Evolutionary conservation across 2,329 filamentous ascomycete genomes (phyloP).

Genomic region (Nemania sp.): DNA sequence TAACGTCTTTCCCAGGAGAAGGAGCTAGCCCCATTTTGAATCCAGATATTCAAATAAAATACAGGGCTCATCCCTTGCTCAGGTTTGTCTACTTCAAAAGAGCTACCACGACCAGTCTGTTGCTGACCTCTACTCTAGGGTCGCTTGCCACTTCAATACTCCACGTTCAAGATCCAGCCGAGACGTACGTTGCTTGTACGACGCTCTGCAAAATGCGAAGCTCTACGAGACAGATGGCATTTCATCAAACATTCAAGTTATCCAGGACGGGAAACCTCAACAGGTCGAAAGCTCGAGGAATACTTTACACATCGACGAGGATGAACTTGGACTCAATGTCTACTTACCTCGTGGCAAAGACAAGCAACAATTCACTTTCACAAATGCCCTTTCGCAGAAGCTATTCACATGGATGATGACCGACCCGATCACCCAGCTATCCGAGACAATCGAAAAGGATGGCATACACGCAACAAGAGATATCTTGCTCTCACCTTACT

Average conservation of each 20-base stretch:
- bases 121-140: constrained; percentile 28
- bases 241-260: constrained; percentile 15
- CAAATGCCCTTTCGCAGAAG: constrained; percentile 32
- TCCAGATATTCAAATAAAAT: constrained; percentile 36
- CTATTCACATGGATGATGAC: constrained; percentile 45
- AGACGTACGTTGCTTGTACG: constrained; percentile 32
- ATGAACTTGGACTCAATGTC: constrained; percentile 19
- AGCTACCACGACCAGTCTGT: background rate
- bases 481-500: constrained; percentile 17
- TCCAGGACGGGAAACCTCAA: constrained; percentile 12
- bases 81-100: constrained; percentile 34
- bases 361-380: constrained; percentile 39
- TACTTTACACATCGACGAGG: constrained; percentile 40
- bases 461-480: constrained; percentile 22
- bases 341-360: constrained; percentile 41
- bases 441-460: background rate
- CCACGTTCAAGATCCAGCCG: constrained; percentile 23
- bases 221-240: constrained; percentile 38
- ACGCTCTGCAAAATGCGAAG: constrained; percentile 29
- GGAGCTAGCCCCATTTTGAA: constrained; percentile 28
- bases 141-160: constrained; percentile 38
- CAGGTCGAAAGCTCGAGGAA: constrained; percentile 10
- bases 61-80: constrained; percentile 41
- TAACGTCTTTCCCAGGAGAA: constrained; percentile 36
- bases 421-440: constrained; percentile 19